Base-by-base conservation (phyloP, 2,329 filamentous ascomycete species). In the Aspergillus sp. region DNA sequence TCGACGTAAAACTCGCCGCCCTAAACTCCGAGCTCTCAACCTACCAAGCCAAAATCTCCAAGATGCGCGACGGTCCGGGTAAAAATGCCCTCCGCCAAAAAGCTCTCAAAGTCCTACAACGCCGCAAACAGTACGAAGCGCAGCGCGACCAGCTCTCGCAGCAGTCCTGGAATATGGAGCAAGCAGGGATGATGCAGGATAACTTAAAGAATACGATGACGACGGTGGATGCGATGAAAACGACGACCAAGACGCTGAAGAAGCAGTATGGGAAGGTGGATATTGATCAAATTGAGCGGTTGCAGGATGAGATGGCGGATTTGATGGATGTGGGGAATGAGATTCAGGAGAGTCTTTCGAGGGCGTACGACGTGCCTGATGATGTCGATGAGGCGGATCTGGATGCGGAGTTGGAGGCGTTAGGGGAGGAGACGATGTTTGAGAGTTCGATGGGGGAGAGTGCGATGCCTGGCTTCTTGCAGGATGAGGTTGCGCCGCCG, bases 301-400 rank as follows among this genome's bases (percentile, higher is more conserved):
- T 98, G 78, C 91, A 98, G 79, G 93, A 98, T 67, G 91, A 98
- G 73, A 97, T 98, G 93, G 90, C 90, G 5, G 93, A 98, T 71
- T 69, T 98, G 60, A 88, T 98, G 82, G 93, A 98, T 64, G 85
- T 96, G 52, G 91, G 93, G 3, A 97, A 97, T 69, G 93, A 98
- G 70, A 98, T 98, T 50, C 90, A 98, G 72, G 93, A 97, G 73
- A 90, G 86, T 56, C 85, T 98, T 49, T 85, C 86, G 51, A 74
- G 93, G 54, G 88, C 87, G 57, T 98, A 98, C 69, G 91, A 97
- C 65, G 80, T 98, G 32, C 93, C 93, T 0, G 93, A 98, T 61
- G 93, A 97, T 67, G 90, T 98, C 19, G 91, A 97, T 67, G 93
- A 98, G 80, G 83, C 86, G 1, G 93, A 98, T 74, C 72, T 98